Evolutionary conservation across 2,329 filamentous ascomycete genomes (phyloP).

Genomic region (Fusarium transvaalense): DNA sequence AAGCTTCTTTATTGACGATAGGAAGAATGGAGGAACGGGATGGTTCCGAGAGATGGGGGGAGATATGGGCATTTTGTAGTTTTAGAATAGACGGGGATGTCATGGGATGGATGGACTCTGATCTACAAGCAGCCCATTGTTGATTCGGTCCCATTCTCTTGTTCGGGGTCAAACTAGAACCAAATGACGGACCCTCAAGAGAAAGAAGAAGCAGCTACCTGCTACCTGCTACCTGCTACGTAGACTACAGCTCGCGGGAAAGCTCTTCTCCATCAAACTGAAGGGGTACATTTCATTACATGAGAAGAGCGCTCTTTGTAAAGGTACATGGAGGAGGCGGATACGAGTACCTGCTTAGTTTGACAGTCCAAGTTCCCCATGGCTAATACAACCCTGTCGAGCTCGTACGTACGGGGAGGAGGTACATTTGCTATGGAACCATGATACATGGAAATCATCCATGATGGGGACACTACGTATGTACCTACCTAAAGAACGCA

Average conservation of each 20-base stretch:
- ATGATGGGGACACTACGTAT: slow-evolving; percentile 38
- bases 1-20: slow-evolving; percentile 36
- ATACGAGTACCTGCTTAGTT: slow-evolving; percentile 27
- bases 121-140: slow-evolving; percentile 41
- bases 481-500: slow-evolving; percentile 28
- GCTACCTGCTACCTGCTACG: background rate
- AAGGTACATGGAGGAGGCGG: slow-evolving; percentile 36
- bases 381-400: slow-evolving; percentile 41
- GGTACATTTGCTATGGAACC: slow-evolving; percentile 33
- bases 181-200: slow-evolving; percentile 38
- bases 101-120: slow-evolving; percentile 37
- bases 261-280: slow-evolving; percentile 33
- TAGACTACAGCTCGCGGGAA: slow-evolving; percentile 18
- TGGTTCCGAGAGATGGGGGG: slow-evolving; percentile 38
- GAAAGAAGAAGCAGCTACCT: slow-evolving; percentile 8
- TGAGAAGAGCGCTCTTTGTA: slow-evolving; percentile 12
- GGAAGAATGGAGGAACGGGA: slow-evolving; percentile 32
- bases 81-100: slow-evolving; percentile 18
- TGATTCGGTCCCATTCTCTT: slow-evolving; percentile 32
- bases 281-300: slow-evolving; percentile 40
- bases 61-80: slow-evolving; percentile 47
- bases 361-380: slow-evolving; percentile 27
- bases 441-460: slow-evolving; percentile 37
- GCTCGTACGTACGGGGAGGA: slow-evolving; percentile 16
- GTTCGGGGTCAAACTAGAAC: slow-evolving; percentile 33